Evolutionary conservation across 2,329 filamentous ascomycete genomes (phyloP).

Genomic region (Graphilbum fragrans): DNA sequence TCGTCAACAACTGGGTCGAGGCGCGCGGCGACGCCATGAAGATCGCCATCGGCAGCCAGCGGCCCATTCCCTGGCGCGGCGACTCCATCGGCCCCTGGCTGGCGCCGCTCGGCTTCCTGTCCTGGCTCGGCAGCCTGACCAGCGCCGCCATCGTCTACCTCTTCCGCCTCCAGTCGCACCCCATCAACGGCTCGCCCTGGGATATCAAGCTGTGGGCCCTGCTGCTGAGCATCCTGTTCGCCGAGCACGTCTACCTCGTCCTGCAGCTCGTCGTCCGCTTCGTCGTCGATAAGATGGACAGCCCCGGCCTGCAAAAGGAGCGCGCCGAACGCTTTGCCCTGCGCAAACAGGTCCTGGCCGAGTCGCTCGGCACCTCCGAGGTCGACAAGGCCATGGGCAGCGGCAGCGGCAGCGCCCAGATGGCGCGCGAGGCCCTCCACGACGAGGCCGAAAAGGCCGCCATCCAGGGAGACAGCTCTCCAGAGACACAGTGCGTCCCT

Average conservation of each 20-base stretch:
- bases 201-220: slow-evolving; percentile 70
- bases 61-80: slow-evolving; percentile 78
- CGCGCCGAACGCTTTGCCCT: slow-evolving; percentile 68
- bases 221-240: slow-evolving; percentile 68
- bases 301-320: slow-evolving; percentile 76
- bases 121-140: slow-evolving; percentile 85
- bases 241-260: slow-evolving; percentile 82
- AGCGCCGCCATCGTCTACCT: slow-evolving; percentile 82
- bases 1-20: slow-evolving; percentile 94
- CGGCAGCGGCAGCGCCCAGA: slow-evolving; percentile 24
- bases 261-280: slow-evolving; percentile 61
- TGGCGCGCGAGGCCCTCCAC: slow-evolving; percentile 53
- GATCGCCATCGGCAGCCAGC: slow-evolving; percentile 78
- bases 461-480: slow-evolving; percentile 31
- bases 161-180: slow-evolving; percentile 60
- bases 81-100: slow-evolving; percentile 95
- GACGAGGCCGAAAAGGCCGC: slow-evolving; percentile 46
- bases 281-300: slow-evolving; percentile 70
- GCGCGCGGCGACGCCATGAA: slow-evolving; percentile 84
- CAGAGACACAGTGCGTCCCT: slow-evolving; percentile 35
- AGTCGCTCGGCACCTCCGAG: slow-evolving; percentile 50
- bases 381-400: slow-evolving; percentile 32
- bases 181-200: slow-evolving; percentile 52
- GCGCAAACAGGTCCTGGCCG: slow-evolving; percentile 67
- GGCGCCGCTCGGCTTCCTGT: slow-evolving; percentile 73